Conservation (phyloP, 257 asterid species). For the Parsonsia alboflavescens region DNA sequence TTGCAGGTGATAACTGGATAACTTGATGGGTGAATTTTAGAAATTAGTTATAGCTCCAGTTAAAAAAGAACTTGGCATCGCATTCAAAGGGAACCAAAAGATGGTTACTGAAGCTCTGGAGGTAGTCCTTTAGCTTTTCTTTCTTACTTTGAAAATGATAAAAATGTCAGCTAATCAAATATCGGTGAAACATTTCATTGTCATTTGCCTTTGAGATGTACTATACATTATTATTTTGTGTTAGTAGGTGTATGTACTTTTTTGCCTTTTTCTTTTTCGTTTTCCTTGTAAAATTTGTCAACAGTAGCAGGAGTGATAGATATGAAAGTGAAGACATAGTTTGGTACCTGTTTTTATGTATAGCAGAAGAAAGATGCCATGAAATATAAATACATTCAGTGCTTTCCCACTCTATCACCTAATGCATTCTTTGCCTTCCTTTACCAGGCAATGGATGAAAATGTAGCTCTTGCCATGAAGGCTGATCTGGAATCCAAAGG, state of each 20-base stretch:
- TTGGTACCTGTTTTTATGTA: too few relatives aligned
- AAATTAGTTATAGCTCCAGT: constrained; percentile 60
- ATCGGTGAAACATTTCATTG: neutral
- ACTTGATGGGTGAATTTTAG: constrained; percentile 26
- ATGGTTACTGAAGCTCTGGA: constrained; percentile 71
- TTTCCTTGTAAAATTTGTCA: neutral
- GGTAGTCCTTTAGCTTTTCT: constrained; percentile 29
- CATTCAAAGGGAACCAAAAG: constrained; percentile 71
- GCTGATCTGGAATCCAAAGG: constrained; percentile 52
- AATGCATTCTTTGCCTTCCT: neutral
- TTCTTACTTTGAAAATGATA: neutral
- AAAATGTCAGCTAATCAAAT: neutral
- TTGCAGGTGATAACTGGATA: constrained; percentile 4
- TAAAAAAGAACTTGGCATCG: constrained; percentile 81
- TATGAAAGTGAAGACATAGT: neutral
- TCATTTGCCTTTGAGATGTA: neutral
- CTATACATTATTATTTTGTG: neutral
- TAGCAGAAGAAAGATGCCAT: neutral
- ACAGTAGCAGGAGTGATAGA: neutral
- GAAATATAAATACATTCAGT: too few relatives aligned
- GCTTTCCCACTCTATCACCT: neutral
- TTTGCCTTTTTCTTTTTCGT: too few relatives aligned
- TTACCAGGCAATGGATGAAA: constrained; percentile 69
- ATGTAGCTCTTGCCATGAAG: constrained; percentile 74
- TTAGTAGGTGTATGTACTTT: neutral